phyloP scores from a whole-genome alignment of 179 eudicot species.

The Amaranthus tricolor region DNA sequence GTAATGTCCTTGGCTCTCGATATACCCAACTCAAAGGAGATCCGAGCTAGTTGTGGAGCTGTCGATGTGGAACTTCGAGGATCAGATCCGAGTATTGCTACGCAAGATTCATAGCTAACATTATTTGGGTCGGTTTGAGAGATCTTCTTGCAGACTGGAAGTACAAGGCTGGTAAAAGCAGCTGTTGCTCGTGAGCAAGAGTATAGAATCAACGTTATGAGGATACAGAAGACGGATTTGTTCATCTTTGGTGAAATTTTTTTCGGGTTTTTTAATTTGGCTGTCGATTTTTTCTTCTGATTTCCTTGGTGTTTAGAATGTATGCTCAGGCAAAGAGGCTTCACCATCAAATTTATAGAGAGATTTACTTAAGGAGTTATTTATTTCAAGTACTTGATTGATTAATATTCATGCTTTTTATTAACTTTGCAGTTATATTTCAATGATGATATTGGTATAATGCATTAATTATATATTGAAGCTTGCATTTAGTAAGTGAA shows the following conservation, averaged over 20 bases:
- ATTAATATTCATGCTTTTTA: too few species aligned
- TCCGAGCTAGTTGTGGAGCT: slow-evolving; percentile 7
- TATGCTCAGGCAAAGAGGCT: not conserved
- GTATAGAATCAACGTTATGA: not conserved
- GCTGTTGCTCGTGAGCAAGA: not conserved
- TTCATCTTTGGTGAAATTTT: not conserved
- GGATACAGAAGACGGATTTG: not conserved
- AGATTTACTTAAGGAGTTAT: too few species aligned
- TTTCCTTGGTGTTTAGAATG: not conserved
- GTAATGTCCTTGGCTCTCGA: slow-evolving; percentile 11
- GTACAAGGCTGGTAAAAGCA: slow-evolving; percentile 12
- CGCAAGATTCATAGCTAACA: slow-evolving; percentile 10
- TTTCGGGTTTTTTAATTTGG: not conserved
- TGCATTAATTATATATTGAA: too few species aligned
- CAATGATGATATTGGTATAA: too few species aligned
- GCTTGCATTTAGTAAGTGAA: too few species aligned
- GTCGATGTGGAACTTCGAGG: slow-evolving; percentile 20
- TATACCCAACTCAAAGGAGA: slow-evolving; percentile 9
- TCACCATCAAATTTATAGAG: not conserved
- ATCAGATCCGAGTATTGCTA: slow-evolving; percentile 6
- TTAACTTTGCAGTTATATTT: too few species aligned
- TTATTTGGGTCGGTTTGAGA: slow-evolving; percentile 3
- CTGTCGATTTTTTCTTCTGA: not conserved
- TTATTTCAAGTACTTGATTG: too few species aligned
- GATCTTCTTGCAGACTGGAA: slow-evolving; percentile 18